Evolutionary conservation across 2,329 filamentous ascomycete genomes (phyloP).

Genomic region (Ceratocystis ficicola): DNA sequence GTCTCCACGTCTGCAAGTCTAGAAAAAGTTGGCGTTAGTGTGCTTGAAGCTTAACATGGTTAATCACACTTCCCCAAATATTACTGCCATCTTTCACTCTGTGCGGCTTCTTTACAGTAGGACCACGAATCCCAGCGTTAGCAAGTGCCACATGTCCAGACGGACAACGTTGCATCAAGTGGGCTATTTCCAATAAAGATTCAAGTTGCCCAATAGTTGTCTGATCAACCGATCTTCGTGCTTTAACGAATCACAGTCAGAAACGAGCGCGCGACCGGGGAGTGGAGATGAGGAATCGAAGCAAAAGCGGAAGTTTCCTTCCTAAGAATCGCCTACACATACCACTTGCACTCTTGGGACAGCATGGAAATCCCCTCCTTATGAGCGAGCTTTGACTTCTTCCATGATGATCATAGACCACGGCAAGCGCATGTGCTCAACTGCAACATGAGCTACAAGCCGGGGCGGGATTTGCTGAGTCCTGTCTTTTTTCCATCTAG

Average conservation of each 20-base stretch:
- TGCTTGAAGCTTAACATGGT: too few relatives aligned
- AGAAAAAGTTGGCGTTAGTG: too few relatives aligned
- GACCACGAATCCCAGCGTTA: not conserved
- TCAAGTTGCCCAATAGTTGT: constrained; percentile 1
- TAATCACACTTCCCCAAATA: not conserved
- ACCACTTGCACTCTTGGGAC: not conserved
- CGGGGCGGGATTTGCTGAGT: not conserved
- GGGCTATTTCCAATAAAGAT: not conserved
- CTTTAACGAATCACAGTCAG: not conserved
- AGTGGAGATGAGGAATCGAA: not conserved
- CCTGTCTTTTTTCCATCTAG: not conserved
- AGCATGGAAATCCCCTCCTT: not conserved
- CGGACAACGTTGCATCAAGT: constrained; percentile 1
- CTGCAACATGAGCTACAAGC: not conserved
- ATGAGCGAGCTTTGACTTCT: not conserved
- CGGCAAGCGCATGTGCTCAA: not conserved
- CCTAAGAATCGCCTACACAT: not conserved
- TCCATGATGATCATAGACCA: not conserved
- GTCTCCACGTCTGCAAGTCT: too few relatives aligned
- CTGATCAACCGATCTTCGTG: constrained; percentile 1
- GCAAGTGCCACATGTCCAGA: not conserved
- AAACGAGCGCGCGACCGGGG: not conserved
- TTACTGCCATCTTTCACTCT: not conserved
- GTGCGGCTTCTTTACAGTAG: not conserved
- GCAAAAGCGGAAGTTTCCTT: not conserved